Base-by-base conservation (phyloP, 768 basidiomycete genomes). In the Auricularia sp. region DNA sequence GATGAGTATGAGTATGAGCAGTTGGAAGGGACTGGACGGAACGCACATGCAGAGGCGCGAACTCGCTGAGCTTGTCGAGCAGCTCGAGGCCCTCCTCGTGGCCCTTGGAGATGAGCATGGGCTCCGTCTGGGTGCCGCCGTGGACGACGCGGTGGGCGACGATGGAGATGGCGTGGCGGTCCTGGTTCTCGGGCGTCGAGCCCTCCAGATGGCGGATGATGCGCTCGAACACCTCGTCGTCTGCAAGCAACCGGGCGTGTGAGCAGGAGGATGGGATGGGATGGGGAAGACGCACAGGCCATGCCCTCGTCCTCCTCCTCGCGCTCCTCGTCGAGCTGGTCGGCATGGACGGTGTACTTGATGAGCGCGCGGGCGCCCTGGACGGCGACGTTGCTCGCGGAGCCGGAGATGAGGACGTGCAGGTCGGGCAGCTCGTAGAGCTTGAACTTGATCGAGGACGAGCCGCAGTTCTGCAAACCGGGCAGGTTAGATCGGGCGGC, bases 91-190 rank as follows among this genome's bases (percentile, higher is more conserved):
- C 86, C 65, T 88, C 80, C 71, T 84, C 87, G 39, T 89, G 84
- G 63, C 86, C 79, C 44, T 85, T 77, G 47, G 81, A 84, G 65
- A 97, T 84, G 44, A 83, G 65, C 21, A 92, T 84, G 0, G 92
- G 89, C 35, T 84, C 79, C n/a, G 77, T 77, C 69, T 88, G 90
- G 56, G 86, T 83, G 2, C 93, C 94, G 3, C 94, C 94, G 69
- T 96, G 94, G 1, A 97, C 94, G 54, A 94, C 87, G 44, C 86
- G 83, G 71, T 90, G 89, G 68, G 56, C 56, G 29, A 59, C 56
- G 34, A 59, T 59, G 6, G 29, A 33, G 34, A 59, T 59, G 29
- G 56, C 56, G 18, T 59, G 56, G 6, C 56, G 24, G 21, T 18
- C 56, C 56, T 59, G 54, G 42, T 37, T 16, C 42, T 14, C 54